phyloP scores from a whole-genome alignment of 441 rosid genomes.

The Syzygium malaccense region DNA sequence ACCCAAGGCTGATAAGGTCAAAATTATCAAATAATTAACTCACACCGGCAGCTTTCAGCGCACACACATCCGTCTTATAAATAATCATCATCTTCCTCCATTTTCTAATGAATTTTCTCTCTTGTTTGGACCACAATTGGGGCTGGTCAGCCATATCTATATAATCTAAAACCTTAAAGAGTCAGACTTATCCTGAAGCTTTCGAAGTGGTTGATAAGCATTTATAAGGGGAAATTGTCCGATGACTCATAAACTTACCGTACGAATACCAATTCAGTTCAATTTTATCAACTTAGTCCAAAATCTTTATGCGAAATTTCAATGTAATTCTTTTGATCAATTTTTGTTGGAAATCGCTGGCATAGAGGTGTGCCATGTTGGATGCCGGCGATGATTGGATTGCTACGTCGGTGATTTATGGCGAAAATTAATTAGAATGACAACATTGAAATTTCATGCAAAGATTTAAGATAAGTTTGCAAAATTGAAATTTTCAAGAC shows the following conservation, averaged over 20 bases:
- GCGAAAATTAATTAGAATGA: fast-evolving
- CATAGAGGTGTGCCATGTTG: fast-evolving
- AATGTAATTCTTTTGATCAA: not conserved
- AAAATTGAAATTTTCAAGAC: not conserved
- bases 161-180: not conserved
- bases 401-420: fast-evolving
- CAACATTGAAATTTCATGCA: not conserved
- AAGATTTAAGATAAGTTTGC: not conserved
- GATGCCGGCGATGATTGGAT: fast-evolving
- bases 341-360: fast-evolving
- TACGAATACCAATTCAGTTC: fast-evolving
- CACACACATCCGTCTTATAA: not conserved
- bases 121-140: not conserved
- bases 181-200: not conserved
- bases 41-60: not conserved
- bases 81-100: not conserved
- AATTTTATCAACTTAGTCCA: not conserved
- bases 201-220: not conserved
- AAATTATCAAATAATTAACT: not conserved
- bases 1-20: not conserved
- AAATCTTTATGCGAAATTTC: fast-evolving
- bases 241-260: not conserved
- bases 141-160: not conserved
- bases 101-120: not conserved
- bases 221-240: not conserved